These are phyloP conservation scores for Saccharomycopsis sp. DNA, from an alignment of 805 yeast species.

Conservation along the genomic window DNA sequence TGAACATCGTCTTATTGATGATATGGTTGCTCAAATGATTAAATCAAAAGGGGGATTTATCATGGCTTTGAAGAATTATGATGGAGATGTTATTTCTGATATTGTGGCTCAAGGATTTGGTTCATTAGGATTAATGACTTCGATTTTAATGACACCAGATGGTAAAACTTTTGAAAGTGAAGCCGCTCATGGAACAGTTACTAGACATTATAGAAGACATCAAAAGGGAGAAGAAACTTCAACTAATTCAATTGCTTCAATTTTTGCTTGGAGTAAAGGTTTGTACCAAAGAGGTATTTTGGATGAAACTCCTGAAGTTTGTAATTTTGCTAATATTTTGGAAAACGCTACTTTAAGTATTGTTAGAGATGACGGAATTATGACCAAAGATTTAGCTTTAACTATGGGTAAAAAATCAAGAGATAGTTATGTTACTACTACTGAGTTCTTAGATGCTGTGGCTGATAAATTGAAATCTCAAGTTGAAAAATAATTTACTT, in stretches of 20 bases:
- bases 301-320: conserved; percentile 79
- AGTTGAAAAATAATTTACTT: no score
- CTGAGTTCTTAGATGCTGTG: conserved; percentile 81
- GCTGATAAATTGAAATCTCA: conserved; percentile 43
- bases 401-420: conserved; percentile 83
- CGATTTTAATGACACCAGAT: conserved; percentile 93
- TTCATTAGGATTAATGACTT: conserved; percentile 93
- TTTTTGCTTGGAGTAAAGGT: conserved; percentile 96
- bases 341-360: conserved; percentile 84
- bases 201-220: conserved; percentile 92
- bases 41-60: conserved; percentile 92
- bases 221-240: conserved; percentile 97
- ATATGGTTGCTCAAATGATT: conserved; percentile 98
- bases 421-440: conserved; percentile 76
- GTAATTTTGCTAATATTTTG: conserved; percentile 63
- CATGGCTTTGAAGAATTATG: conserved; percentile 95
- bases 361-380: conserved; percentile 70
- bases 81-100: conserved; percentile 95
- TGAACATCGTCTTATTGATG: conserved; percentile 94
- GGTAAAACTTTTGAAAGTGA: conserved; percentile 93
- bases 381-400: conserved; percentile 95
- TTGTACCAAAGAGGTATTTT: conserved; percentile 84
- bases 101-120: conserved; percentile 98
- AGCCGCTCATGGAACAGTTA: conserved; percentile 99
- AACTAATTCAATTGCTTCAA: conserved; percentile 94